Base-by-base conservation (phyloP, 108 stramenopile genomes). In the Nannochloropsis gaditana region DNA sequence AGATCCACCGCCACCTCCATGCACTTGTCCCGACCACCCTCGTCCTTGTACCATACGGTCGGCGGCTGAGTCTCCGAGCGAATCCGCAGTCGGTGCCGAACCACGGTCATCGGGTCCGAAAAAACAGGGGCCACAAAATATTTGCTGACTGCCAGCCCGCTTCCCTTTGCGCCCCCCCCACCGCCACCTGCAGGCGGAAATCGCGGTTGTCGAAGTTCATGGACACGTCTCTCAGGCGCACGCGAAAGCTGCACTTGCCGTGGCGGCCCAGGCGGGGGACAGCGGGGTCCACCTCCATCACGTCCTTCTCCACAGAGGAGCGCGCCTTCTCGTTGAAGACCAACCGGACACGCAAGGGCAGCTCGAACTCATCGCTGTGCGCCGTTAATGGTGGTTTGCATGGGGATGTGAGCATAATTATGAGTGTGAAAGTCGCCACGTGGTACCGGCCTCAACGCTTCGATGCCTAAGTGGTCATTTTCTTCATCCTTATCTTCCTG, bases 11-110 rank as follows among this genome's bases (percentile, higher is more conserved):
- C 83, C 43, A 93, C 85, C 81, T 93, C 92, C 84, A 96, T 94
- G 73, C 90, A 94, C 85, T 96, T 96, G 84, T 96, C 95, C 43
- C 93, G 85, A 9, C 94, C 94, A n/a, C 95, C 95, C 88, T 95
- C 94, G 90, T 95, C 94, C 85, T 96, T 96, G 91, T 93, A 96
- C 95, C 95, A 96, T 44, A 93, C 88, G 44, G 89, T 87, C 43
- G 90, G 90, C 31, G 59, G 59, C 59, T 73, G 59, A 15, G 59
- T 73, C 59, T 73, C 59, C 4, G 59, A 73, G n/a, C 59, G 59
- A 73, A 73, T 73, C 15, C 59, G 59, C 59, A 73, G n/a, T n/a
- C 59, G 59, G n/a, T 73, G 59, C 59, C 59, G 59, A 15, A 73
- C 59, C 59, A 73, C 59, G 15, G 59, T 3, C 59, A 73, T 73